Conservation (phyloP, 768 basidiomycete genomes). For the Agrocybe pediades region DNA sequence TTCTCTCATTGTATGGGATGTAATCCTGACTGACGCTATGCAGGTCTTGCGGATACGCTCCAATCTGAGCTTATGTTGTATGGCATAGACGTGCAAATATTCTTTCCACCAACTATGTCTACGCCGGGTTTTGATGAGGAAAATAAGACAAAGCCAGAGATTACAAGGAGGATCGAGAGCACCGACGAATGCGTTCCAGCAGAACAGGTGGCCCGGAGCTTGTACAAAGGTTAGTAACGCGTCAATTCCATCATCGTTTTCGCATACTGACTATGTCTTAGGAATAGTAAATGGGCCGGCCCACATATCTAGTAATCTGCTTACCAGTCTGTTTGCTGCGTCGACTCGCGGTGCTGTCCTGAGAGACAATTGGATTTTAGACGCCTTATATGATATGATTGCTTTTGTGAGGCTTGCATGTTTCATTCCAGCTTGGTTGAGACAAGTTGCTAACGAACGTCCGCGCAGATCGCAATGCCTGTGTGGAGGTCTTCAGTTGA, state of each 20-base stretch:
- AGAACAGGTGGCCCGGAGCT: slow-evolving; percentile 57
- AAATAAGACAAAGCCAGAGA: slow-evolving; percentile 73
- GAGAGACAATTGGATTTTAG: slow-evolving; percentile 59
- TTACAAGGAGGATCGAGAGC: slow-evolving; percentile 73
- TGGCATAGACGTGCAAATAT: slow-evolving; percentile 76
- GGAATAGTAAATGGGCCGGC: slow-evolving; percentile 71
- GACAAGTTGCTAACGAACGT: slow-evolving; percentile 1
- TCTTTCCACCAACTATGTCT: slow-evolving; percentile 81
- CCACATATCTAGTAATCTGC: slow-evolving; percentile 76
- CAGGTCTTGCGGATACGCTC: slow-evolving; percentile 83
- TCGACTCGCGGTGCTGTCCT: slow-evolving; percentile 67
- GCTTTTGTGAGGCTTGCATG: slow-evolving; percentile 41
- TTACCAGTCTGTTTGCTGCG: slow-evolving; percentile 67
- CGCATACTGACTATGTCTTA: slow-evolving; percentile 20
- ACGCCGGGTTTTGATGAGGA: slow-evolving; percentile 78
- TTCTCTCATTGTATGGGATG: not conserved
- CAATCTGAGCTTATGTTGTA: slow-evolving; percentile 81
- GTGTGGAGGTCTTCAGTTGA: slow-evolving; percentile 56
- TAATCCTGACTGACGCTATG: not conserved
- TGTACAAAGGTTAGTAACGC: slow-evolving; percentile 56
- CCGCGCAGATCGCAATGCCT: slow-evolving; percentile 48
- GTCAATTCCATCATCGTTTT: not conserved
- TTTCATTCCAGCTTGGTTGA: slow-evolving; percentile 1
- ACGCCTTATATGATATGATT: slow-evolving; percentile 47
- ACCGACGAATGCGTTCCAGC: slow-evolving; percentile 64